phyloP scores from a whole-genome alignment of 768 basidiomycete genomes.

The Leccinum broughii region DNA sequence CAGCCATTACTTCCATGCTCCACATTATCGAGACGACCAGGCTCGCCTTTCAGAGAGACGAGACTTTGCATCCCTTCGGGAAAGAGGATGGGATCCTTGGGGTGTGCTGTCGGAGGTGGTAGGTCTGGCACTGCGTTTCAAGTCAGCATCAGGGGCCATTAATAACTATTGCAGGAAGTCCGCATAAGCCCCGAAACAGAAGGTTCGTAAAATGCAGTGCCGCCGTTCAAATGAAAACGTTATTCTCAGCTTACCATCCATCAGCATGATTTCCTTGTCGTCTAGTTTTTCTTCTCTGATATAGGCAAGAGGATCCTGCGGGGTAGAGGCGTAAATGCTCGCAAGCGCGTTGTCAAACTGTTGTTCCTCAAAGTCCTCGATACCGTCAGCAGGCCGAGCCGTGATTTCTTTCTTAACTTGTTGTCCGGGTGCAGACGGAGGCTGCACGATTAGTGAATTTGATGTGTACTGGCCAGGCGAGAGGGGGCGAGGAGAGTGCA shows the following conservation, averaged over 20 bases:
- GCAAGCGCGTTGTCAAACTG: constrained; percentile 35
- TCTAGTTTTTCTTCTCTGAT: constrained; percentile 60
- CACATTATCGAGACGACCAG: not conserved
- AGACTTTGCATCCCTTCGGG: constrained; percentile 33
- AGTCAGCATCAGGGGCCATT: constrained; percentile 24
- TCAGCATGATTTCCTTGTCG: constrained; percentile 48
- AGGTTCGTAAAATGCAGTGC: constrained; percentile 15
- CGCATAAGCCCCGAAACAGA: constrained; percentile 26
- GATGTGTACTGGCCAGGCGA: constrained; percentile 20
- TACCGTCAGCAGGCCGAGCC: not conserved
- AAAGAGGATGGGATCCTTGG: constrained; percentile 33
- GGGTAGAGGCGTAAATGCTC: constrained; percentile 32
- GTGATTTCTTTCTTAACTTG: constrained; percentile 1
- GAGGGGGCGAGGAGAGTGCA: constrained; percentile 21
- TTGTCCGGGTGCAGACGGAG: constrained; percentile 16
- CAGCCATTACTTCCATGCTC: constrained; percentile 1
- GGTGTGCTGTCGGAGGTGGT: constrained; percentile 51
- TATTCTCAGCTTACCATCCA: constrained; percentile 51
- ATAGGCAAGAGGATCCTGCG: constrained; percentile 29
- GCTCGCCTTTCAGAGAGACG: constrained; percentile 24
- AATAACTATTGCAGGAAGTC: constrained; percentile 18
- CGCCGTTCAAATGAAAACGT: constrained; percentile 10
- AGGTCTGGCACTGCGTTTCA: constrained; percentile 52
- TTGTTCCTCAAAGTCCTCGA: constrained; percentile 11
- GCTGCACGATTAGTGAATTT: constrained; percentile 27